Evolutionary conservation across 2,329 filamentous ascomycete genomes (phyloP), one percentile per base, ranked within the genome.

Genomic region (Graphiopsis chlorocephala): DNA sequence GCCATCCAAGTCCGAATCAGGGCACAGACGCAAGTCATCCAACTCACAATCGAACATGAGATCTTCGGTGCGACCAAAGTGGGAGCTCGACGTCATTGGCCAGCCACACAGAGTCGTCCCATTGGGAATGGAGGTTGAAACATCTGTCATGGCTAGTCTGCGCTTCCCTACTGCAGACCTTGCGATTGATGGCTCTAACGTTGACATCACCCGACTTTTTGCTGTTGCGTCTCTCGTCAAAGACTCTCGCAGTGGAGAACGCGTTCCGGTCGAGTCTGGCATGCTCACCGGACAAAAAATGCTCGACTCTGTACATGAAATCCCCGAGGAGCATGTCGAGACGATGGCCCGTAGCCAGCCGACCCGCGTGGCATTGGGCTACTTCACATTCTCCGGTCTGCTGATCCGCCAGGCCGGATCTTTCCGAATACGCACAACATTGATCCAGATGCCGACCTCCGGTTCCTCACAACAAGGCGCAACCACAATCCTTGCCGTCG

Each of bases 31-130:
- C 47, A 71, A 71, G 52, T 65, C 68, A 14, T 71, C 72, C 3
- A 64, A 58, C 47, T 61, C 65, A 25, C 65, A 59, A 28, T 26
- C 45, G 26, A 61, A 60, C 53, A 59, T 33, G 56, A 38, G 64
- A 63, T 29, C 65, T 6, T 67, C 72, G 28, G 50, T 50, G 28
- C 68, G 66, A 55, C 73, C 72, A 10, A 65, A 59, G 4, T 74
- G 74, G 64, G 71, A 73, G 57, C 68, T 75, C 38, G 72, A 75
- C 61, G 65, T 75, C 64, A 74, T 75, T 29, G 71, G 69, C 12
- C 74, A 74, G 63, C 74, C 74, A 29, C 65, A 65, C 14, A 52
- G 65, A 50, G 63, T 66, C 25, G 67, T 73, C 20, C 64, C 69
- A 17, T 70, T 73, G 17, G 74, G 74, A 31, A 67, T 69, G 47